Evolutionary conservation across 768 basidiomycete species (phyloP).

Genomic region (Boletus rufocinnamomeus): DNA sequence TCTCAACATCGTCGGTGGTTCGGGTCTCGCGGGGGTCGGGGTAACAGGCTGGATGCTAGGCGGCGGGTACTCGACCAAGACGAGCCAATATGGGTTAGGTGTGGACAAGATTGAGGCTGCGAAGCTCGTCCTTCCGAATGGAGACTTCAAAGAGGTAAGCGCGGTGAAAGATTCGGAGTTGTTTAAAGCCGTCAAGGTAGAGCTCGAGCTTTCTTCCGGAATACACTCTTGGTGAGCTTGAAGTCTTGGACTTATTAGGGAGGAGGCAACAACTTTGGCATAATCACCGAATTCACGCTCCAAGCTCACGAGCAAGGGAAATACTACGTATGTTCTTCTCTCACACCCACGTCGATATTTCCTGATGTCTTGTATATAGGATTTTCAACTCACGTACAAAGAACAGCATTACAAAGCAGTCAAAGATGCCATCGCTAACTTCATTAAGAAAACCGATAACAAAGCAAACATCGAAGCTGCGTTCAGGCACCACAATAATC

Average conservation of each 20-base stretch:
- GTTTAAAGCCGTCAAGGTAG: conserved; percentile 7
- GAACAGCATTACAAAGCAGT: background rate
- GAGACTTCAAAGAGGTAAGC: conserved; percentile 13
- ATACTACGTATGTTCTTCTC: conserved; percentile 4
- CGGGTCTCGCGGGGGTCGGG: conserved; percentile 29
- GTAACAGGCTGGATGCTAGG: conserved; percentile 37
- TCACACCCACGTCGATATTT: background rate
- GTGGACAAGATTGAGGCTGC: conserved; percentile 36
- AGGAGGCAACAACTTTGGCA: conserved; percentile 33
- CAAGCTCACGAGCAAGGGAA: conserved; percentile 15
- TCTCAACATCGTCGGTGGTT: conserved; percentile 28
- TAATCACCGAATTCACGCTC: conserved; percentile 29
- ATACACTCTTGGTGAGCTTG: background rate
- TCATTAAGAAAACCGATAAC: background rate
- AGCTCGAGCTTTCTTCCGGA: too few relatives aligned
- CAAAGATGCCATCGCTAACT: conserved; percentile 6
- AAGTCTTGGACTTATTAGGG: conserved; percentile 6
- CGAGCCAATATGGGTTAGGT: conserved; percentile 36
- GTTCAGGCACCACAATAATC: conserved; percentile 2
- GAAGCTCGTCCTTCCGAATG: conserved; percentile 35
- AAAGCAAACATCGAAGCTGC: conserved; percentile 11
- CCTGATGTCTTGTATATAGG: background rate
- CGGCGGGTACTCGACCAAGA: conserved; percentile 37
- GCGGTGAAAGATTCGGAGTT: background rate
- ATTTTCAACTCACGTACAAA: conserved; percentile 4